Evolutionary conservation across 2,329 filamentous ascomycete species (phyloP).

Genomic region (Incumbomyces delicatus): DNA sequence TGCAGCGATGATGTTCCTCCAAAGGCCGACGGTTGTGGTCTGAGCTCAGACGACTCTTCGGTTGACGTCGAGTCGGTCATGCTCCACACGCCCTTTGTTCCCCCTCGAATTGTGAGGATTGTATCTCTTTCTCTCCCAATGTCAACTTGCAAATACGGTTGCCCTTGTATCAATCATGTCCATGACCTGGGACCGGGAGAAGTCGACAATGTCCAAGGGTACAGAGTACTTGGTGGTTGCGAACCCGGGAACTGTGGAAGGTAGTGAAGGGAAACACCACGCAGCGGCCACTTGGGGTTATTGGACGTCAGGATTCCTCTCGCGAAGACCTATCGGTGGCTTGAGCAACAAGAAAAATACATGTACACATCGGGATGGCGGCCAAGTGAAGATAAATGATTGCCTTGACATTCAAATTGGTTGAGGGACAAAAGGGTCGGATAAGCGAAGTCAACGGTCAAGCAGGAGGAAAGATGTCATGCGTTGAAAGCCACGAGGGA

Average conservation of each 20-base stretch:
- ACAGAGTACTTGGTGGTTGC: too few relatives aligned
- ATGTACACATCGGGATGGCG: too few relatives aligned
- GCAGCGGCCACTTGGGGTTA: too few relatives aligned
- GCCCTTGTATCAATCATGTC: slow-evolving; percentile 1
- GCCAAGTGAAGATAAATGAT: too few relatives aligned
- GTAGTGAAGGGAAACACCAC: background rate
- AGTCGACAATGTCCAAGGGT: background rate
- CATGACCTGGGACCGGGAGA: background rate
- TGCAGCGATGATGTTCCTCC: slow-evolving; percentile 22
- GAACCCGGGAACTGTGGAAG: background rate
- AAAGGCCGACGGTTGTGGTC: background rate
- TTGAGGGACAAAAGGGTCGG: too few relatives aligned
- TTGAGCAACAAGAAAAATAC: too few relatives aligned
- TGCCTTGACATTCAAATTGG: too few relatives aligned
- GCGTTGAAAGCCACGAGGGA: too few relatives aligned
- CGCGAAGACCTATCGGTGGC: too few relatives aligned
- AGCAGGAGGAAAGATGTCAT: too few relatives aligned
- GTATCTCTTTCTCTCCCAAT: background rate
- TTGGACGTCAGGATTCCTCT: too few relatives aligned
- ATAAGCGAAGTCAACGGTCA: too few relatives aligned
- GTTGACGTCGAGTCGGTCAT: background rate
- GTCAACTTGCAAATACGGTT: background rate
- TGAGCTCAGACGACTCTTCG: background rate
- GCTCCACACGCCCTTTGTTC: background rate
- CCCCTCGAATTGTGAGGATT: background rate